Percentiles rank a stretch among this genome's conserved stretches.
phyloP scores from a whole-genome alignment of 768 basidiomycete species.

The Kwoniella sp. region DNA sequence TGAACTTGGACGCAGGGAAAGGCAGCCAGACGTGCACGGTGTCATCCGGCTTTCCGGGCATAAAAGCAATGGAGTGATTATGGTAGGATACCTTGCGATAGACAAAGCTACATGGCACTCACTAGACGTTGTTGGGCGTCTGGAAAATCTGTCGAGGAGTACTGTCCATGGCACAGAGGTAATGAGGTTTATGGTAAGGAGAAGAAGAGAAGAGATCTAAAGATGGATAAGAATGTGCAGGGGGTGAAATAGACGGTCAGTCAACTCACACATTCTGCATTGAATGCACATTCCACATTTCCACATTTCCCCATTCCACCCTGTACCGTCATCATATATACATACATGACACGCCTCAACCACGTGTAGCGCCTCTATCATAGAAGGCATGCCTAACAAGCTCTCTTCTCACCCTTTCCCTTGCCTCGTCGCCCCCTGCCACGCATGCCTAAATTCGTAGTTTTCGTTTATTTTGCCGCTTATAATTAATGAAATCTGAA shows the following conservation, averaged over 20 bases:
- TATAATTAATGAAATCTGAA: background rate
- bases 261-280: too few relatives aligned
- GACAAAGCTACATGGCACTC: constrained; percentile 9
- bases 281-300: too few relatives aligned
- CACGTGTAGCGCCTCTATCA: too few relatives aligned
- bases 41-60: background rate
- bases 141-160: constrained; percentile 54
- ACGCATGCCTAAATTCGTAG: too few relatives aligned
- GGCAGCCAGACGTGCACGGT: background rate
- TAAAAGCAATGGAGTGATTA: too few relatives aligned
- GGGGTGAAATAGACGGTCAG: background rate
- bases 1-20: background rate
- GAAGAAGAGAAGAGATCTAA: constrained; percentile 1
- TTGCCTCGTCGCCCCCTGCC: too few relatives aligned
- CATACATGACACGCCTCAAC: too few relatives aligned
- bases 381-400: too few relatives aligned
- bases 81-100: background rate
- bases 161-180: constrained; percentile 45
- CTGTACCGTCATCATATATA: too few relatives aligned
- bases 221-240: constrained; percentile 1
- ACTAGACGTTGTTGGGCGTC: constrained; percentile 54
- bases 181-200: background rate
- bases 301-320: too few relatives aligned
- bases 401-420: too few relatives aligned
- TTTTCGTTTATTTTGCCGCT: constrained; percentile 8